Base-by-base conservation (phyloP, 768 basidiomycete species). In the Termitomyces sp. region DNA sequence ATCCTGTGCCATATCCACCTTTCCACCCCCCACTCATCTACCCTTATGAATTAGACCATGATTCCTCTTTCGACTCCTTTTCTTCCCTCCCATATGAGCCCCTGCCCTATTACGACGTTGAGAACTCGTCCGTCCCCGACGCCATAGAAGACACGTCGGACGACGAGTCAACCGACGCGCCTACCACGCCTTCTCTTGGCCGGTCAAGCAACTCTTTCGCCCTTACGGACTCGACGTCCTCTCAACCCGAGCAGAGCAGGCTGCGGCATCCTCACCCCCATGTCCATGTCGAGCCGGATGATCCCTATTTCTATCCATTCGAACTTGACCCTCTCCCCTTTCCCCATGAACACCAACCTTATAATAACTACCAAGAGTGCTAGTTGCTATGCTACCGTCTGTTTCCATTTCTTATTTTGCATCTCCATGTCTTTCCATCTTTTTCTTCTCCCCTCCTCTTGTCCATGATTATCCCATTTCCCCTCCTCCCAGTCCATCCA, bases 81-180 rank as follows among this genome's bases (percentile, higher is more conserved):
- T 69, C 76, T 73, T 73, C 81, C 59, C 73, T 80, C 1, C 30
- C 27, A 1, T 12, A 81, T 69, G 80, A 83, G 68, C 78, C 87
- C 48, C 77, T 88, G 47, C 85, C 89, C 57, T 88, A 86, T 64
- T 81, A 79, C 72, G 85, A 88, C 72, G 66, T 82, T 63, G 88
- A 88, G 65, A 87, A 87, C 67, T 78, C 85, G 34, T 76, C 87
- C 31, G 82, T 91, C 45, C 89, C 88, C 46, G 90, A 91, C 67
- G 85, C 88, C 44, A 88, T 91, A 78, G 89, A 91, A 70, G 90
- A 92, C 72, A 83, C 81, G 39, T 92, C 90, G 47, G 91, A 92
- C 74, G 90, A 92, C 75, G 91, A 91, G 76, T 90, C 54, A 2
- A 22, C 89, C 16, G 90, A 92, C 65, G 74, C 81, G 5, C 81